Conservation (phyloP, 83 land plant genomes). For the Picea abies region DNA sequence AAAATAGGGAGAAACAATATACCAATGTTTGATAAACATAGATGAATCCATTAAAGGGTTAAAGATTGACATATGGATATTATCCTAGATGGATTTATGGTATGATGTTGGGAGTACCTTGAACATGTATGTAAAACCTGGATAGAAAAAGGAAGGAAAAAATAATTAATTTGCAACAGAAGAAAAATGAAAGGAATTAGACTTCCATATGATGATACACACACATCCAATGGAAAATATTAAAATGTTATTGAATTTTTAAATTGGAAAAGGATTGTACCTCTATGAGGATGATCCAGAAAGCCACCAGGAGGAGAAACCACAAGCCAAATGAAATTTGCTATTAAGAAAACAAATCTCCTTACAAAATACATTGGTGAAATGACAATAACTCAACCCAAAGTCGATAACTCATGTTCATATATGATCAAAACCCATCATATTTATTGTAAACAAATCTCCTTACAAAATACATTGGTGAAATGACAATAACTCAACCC, state of each 20-base stretch:
- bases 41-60: not conserved
- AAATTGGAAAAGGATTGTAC: conserved; percentile 18
- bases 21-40: not conserved
- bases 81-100: not conserved
- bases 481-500: no score
- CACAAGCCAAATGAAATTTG: no score
- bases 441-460: no score
- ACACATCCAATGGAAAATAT: no score
- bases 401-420: not conserved
- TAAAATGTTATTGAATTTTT: no score
- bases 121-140: conserved; percentile 95
- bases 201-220: not conserved
- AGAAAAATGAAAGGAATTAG: not conserved
- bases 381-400: no score
- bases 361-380: no score
- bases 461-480: no score
- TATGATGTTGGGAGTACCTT: conserved; percentile 41
- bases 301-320: no score
- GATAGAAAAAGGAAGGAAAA: not conserved
- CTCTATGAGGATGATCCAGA: conserved; percentile 73
- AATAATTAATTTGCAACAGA: not conserved
- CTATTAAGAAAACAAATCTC: no score
- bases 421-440: not conserved
- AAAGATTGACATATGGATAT: not conserved
- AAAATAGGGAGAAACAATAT: not conserved